Conservation (phyloP, 345 rosid genomes). For the Gossypium mustelinum region DNA sequence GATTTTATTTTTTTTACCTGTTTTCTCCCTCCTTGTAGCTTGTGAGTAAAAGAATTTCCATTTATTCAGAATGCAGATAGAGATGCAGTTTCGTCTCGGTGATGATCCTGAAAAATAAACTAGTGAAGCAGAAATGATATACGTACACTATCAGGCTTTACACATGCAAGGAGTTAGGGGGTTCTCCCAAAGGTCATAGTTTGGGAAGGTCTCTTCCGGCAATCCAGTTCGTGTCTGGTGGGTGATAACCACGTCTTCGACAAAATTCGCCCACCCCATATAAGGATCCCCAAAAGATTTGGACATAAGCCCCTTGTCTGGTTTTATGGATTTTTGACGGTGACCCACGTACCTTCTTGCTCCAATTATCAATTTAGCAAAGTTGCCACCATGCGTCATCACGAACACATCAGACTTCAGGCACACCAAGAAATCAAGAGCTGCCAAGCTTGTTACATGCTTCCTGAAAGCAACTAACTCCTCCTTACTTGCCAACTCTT, state of each 20-base stretch:
- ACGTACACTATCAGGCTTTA: constrained; percentile 51
- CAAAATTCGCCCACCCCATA: constrained; percentile 98
- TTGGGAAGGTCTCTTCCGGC: constrained; percentile 99
- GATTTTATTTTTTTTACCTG: not conserved
- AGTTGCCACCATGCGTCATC: constrained; percentile 99
- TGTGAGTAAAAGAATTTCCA: constrained; percentile 8
- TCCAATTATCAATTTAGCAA: constrained; percentile 95
- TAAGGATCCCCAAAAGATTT: constrained; percentile 98
- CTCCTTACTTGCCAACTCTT: constrained; percentile 76
- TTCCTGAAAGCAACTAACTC: constrained; percentile 80
- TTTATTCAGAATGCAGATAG: constrained; percentile 9
- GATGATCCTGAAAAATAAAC: constrained; percentile 19
- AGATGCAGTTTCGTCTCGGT: constrained; percentile 7
- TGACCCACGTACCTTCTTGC: constrained; percentile 97
- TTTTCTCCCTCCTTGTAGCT: constrained; percentile 11
- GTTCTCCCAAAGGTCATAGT: constrained; percentile 99
- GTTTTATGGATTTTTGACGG: constrained; percentile 88
- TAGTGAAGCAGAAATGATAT: not conserved
- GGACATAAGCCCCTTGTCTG: constrained; percentile 98
- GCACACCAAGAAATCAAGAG: constrained; percentile 95
- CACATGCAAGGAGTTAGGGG: constrained; percentile 99
- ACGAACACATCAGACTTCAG: constrained; percentile 96
- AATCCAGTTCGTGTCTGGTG: constrained; percentile 96
- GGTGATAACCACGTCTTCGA: constrained; percentile 88
- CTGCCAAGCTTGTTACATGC: constrained; percentile 98